phyloP scores from a whole-genome alignment of 2,329 filamentous ascomycete species.

The Penicillium sp. region DNA sequence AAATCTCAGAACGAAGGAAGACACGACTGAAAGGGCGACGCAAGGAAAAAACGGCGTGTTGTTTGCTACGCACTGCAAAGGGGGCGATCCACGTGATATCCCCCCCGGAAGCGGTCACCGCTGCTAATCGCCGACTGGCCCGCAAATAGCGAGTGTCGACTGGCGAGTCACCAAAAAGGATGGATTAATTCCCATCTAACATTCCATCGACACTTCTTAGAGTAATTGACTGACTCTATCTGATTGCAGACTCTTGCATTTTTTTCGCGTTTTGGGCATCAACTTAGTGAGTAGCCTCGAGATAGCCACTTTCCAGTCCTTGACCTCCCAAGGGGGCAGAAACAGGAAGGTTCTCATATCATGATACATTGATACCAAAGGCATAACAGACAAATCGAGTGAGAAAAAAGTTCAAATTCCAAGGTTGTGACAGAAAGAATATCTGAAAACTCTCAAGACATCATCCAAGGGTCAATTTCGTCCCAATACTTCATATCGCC shows the following conservation, averaged over 20 bases:
- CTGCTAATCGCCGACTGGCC: background rate
- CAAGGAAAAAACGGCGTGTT: conserved; percentile 1
- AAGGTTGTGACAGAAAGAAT: no score
- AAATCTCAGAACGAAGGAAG: background rate
- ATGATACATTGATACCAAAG: background rate
- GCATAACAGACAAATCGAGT: no score
- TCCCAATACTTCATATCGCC: no score
- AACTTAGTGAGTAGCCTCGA: background rate
- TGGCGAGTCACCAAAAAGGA: background rate
- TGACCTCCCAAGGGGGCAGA: background rate
- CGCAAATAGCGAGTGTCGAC: background rate
- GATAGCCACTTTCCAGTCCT: background rate
- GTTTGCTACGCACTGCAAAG: conserved; percentile 4
- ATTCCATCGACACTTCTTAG: background rate
- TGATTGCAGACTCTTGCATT: background rate
- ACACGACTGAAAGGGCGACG: background rate
- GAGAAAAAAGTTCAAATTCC: no score
- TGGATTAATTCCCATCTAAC: background rate
- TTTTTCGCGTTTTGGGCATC: background rate
- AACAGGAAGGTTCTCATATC: background rate
- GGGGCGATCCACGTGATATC: conserved; percentile 6
- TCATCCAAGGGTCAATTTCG: no score
- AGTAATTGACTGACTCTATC: background rate
- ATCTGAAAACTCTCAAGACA: no score
- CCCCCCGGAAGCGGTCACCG: background rate